Conservation (phyloP, 129 eudicot genomes). For the sunflower (Helianthus annuus) region DNA sequence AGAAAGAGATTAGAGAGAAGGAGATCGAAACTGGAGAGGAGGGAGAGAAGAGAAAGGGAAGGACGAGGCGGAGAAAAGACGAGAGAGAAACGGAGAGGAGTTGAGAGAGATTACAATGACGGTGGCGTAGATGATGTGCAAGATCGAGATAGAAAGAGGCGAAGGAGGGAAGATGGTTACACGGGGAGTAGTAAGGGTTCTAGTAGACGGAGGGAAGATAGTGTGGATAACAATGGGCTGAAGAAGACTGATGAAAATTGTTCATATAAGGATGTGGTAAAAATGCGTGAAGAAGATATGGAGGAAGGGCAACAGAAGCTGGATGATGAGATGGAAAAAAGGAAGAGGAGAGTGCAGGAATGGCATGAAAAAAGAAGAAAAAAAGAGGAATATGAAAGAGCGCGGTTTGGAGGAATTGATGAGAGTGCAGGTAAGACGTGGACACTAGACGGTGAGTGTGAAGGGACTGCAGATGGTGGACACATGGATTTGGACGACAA, state of each 20-base stretch:
- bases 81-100: constrained; percentile 55
- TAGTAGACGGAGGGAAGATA: constrained; percentile 58
- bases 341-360: constrained; percentile 92
- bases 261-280: constrained; percentile 34
- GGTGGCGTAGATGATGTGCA: constrained; percentile 51
- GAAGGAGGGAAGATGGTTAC: constrained; percentile 58
- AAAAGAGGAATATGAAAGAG: constrained; percentile 75
- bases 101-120: constrained; percentile 45
- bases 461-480: constrained; percentile 49
- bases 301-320: constrained; percentile 78
- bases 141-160: constrained; percentile 56
- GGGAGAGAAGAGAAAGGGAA: constrained; percentile 37
- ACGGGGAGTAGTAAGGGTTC: constrained; percentile 43
- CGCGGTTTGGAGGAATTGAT: constrained; percentile 47
- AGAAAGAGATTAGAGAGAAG: constrained; percentile 11
- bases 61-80: constrained; percentile 40
- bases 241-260: constrained; percentile 49
- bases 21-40: constrained; percentile 44
- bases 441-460: constrained; percentile 89
- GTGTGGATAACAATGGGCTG: constrained; percentile 38
- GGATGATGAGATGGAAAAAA: constrained; percentile 89
- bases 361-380: constrained; percentile 88
- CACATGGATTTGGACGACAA: constrained; percentile 48
- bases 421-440: constrained; percentile 67
- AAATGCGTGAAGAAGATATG: constrained; percentile 57